Percentiles rank a stretch among this genome's conserved stretches.
These are phyloP conservation scores for Neckera pumila DNA, from an alignment of 225 moss, liverwort and hornwort species.

Conservation along the genomic window DNA sequence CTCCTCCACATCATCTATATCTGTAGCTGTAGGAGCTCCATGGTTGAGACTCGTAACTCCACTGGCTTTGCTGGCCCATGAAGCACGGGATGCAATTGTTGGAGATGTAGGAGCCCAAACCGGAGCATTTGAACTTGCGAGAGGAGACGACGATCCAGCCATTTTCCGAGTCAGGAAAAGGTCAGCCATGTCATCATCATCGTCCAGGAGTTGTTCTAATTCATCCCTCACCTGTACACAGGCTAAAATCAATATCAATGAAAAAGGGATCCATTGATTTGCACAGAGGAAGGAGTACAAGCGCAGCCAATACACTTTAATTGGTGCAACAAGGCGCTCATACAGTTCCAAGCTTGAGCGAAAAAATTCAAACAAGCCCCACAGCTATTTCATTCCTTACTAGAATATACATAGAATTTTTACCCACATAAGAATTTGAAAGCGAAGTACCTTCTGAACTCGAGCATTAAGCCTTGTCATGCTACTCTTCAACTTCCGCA, in stretches of 20 bases:
- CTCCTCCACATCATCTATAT: constrained; percentile 93
- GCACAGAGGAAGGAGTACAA: neutral
- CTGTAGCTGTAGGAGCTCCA: constrained; percentile 72
- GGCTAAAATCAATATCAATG: constrained; percentile 27
- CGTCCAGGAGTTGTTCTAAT: constrained; percentile 94
- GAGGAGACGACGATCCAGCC: constrained; percentile 58
- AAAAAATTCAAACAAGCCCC: neutral
- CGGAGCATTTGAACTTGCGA: constrained; percentile 33
- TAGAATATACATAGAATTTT: neutral
- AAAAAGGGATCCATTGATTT: neutral
- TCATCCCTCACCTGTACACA: constrained; percentile 91
- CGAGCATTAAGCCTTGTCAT: constrained; percentile 98
- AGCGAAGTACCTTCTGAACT: constrained; percentile 82
- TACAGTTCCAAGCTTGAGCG: neutral
- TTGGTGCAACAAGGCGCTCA: neutral
- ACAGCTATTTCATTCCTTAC: neutral
- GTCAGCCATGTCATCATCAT: constrained; percentile 97
- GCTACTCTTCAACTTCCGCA: constrained; percentile 92
- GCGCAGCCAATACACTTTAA: neutral
- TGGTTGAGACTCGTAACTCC: constrained; percentile 73
- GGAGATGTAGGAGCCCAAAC: constrained; percentile 76
- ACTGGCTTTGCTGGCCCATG: constrained; percentile 81
- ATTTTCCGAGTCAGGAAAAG: constrained; percentile 88
- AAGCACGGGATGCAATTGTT: constrained; percentile 83
- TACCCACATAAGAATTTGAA: neutral